Evolutionary conservation across 2,329 filamentous ascomycete genomes (phyloP), one percentile per base, ranked within the genome.

Genomic region (Neopestalotiopsis sp.): DNA sequence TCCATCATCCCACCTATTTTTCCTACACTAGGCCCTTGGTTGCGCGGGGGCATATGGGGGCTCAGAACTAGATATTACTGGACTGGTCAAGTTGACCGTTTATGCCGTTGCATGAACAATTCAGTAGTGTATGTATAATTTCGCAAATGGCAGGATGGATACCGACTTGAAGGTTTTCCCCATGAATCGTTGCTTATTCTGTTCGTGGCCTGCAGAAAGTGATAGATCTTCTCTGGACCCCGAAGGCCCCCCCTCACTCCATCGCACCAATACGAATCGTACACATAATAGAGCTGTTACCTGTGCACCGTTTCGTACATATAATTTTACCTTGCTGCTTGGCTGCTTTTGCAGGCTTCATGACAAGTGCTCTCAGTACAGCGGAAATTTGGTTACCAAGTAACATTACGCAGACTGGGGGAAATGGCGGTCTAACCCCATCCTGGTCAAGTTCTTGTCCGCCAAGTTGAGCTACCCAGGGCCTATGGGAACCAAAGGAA

Each of bases 361-460:
- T 38, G 34, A 53, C 45, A 53, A 20, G 45, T n/a, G 20, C 24
- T 28, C 24, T 28, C 24, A 28, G 24, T 28, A 28, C 17, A 17
- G 45, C 45, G 14, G 45, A n/a, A 53, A 53, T n/a, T 53, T 17
- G 20, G 20, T 53, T 53, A 20, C 45, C 17, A 7, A 53, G 45
- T 53, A 3, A 20, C 45, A 20, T 38, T 38, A 38, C 34, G n/a
- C 45, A 53, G 45, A 20, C 45, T 20, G 17, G 45, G 45, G 45
- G 45, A 53, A 53, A 53, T 38, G 45, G 45, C 45, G 45, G 45
- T 53, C 45, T 53, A 53, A n/a, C 45, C 45, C 45, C 45, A 53
- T 53, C 45, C 45, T 24, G 45, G 45, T 53, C 45, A 53, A 53
- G 17, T 20, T 17, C 9, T 17, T 53, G 14, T 20, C 45, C 45